Evolutionary conservation across 2,329 filamentous ascomycete genomes (phyloP).

Genomic region (Paecilomyces fulvus): DNA sequence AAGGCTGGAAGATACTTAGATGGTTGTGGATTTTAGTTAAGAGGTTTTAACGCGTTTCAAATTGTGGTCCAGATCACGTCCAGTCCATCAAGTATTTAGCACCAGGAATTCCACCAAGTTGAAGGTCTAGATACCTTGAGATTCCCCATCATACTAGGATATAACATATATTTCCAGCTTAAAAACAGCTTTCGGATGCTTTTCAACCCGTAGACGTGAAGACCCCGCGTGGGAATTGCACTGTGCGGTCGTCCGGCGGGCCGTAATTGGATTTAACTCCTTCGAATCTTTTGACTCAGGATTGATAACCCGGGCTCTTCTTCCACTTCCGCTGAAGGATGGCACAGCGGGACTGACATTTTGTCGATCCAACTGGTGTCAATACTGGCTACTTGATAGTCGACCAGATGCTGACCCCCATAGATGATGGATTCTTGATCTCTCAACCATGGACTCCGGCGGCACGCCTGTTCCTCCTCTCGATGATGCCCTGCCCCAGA

Average conservation of each 20-base stretch:
- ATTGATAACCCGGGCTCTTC: neutral
- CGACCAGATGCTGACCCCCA: neutral
- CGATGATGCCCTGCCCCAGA: conserved; percentile 32
- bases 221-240: neutral
- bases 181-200: neutral
- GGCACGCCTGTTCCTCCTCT: conserved; percentile 23
- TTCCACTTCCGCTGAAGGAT: neutral
- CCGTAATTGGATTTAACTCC: neutral
- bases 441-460: conserved; percentile 22
- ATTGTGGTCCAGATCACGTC: neutral
- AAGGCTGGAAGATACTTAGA: neutral
- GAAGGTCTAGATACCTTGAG: neutral
- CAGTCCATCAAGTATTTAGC: neutral
- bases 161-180: neutral
- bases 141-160: neutral
- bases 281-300: neutral
- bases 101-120: neutral
- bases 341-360: neutral
- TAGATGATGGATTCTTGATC: conserved; percentile 6
- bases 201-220: neutral
- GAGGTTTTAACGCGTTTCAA: neutral
- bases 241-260: neutral
- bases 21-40: neutral
- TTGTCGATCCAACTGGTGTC: neutral
- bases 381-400: neutral